phyloP scores from a whole-genome alignment of 768 basidiomycete species.

The Psilocybe cyanescens region DNA sequence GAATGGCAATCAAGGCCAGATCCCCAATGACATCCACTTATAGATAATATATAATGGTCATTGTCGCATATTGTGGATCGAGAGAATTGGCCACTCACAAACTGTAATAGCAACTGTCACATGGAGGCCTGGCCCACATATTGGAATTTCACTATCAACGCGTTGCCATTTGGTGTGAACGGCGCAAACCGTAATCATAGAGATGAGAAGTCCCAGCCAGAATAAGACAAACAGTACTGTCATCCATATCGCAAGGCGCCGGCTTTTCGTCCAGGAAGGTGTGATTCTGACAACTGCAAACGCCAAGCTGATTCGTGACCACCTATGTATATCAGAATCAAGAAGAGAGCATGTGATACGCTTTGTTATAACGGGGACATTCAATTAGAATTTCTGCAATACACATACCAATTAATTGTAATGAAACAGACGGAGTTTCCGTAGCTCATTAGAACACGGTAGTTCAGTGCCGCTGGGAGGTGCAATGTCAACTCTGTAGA shows the following conservation, averaged over 20 bases:
- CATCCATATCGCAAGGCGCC: background rate
- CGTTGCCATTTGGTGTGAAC: slow-evolving; percentile 6
- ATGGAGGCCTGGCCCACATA: slow-evolving; percentile 6
- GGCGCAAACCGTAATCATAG: background rate
- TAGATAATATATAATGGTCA: background rate
- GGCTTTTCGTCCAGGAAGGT: background rate
- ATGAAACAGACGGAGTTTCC: background rate
- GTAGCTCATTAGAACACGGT: slow-evolving; percentile 4
- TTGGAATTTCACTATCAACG: background rate
- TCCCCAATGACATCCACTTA: slow-evolving; percentile 8
- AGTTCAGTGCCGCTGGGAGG: background rate
- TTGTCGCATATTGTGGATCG: background rate
- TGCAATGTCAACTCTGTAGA: background rate
- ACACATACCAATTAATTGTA: slow-evolving; percentile 5
- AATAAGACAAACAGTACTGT: background rate
- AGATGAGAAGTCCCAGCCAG: background rate
- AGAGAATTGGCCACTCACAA: background rate
- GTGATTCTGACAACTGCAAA: slow-evolving; percentile 9
- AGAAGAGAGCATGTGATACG: background rate
- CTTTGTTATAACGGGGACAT: too few species aligned
- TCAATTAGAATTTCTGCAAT: too few species aligned
- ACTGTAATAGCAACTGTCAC: background rate
- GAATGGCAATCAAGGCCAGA: background rate
- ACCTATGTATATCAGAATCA: background rate
- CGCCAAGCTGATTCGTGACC: slow-evolving; percentile 12